These are phyloP conservation scores for Favolaschia claudopus DNA, from an alignment of 768 basidiomycete genomes.

Conservation along the genomic window DNA sequence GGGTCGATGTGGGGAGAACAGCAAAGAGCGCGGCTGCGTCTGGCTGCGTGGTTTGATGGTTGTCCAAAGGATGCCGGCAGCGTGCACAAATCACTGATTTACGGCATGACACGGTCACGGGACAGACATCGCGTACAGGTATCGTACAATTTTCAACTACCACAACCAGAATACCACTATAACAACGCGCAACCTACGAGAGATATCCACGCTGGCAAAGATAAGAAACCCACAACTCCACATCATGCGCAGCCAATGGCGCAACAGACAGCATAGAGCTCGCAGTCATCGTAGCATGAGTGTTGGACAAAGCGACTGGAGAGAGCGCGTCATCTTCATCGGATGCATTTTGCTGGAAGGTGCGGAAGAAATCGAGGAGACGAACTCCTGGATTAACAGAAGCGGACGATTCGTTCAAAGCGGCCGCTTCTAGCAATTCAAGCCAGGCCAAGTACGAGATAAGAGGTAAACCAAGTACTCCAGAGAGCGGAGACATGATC, in stretches of 20 bases:
- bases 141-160: too few relatives aligned
- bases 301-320: not conserved
- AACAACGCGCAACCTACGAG: too few relatives aligned
- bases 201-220: not conserved
- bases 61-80: too few relatives aligned
- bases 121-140: too few relatives aligned
- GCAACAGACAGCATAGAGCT: not conserved
- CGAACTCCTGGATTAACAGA: conserved; percentile 34
- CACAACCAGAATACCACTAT: too few relatives aligned
- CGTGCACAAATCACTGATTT: too few relatives aligned
- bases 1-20: too few relatives aligned
- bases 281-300: not conserved
- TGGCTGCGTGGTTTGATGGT: too few relatives aligned
- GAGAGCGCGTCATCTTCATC: not conserved
- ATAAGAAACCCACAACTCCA: not conserved
- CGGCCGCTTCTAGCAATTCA: conserved; percentile 29
- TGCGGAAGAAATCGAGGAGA: conserved; percentile 38
- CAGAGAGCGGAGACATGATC: conserved; percentile 29
- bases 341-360: not conserved
- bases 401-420: not conserved
- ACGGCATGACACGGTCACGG: too few relatives aligned
- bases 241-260: not conserved
- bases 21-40: too few relatives aligned
- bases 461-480: conserved; percentile 34
- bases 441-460: conserved; percentile 43